These are phyloP conservation scores for Corchorus olitorius DNA, from an alignment of 345 rosid species.

Conservation along the genomic window DNA sequence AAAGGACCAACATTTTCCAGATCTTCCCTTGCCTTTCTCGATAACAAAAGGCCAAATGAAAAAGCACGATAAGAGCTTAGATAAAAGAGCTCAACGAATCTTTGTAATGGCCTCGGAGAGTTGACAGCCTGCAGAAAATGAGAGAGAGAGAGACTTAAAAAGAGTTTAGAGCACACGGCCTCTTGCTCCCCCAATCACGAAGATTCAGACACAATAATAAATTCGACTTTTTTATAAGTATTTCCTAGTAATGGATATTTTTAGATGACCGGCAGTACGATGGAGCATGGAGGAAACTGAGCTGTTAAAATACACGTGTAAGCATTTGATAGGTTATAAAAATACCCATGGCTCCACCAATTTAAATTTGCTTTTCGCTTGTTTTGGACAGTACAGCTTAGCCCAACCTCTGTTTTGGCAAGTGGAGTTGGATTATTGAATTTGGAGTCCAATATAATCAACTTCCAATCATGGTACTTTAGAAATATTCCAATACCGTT, in stretches of 20 bases:
- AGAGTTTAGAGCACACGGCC: neutral
- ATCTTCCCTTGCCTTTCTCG: slow-evolving; percentile 6
- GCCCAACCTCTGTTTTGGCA: neutral
- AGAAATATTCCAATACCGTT: neutral
- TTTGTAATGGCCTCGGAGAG: slow-evolving; percentile 2
- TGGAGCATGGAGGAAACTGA: neutral
- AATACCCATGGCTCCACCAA: neutral
- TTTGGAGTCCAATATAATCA: neutral
- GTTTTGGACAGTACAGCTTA: neutral
- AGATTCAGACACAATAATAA: neutral
- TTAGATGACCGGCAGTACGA: neutral
- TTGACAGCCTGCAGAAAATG: neutral
- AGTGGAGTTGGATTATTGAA: neutral
- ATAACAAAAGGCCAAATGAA: neutral
- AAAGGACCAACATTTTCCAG: neutral
- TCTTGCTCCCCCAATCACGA: neutral
- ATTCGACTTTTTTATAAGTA: neutral
- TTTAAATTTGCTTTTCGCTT: neutral
- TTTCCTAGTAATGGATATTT: neutral
- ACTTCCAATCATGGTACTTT: neutral
- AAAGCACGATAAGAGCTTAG: neutral
- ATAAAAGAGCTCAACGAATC: neutral
- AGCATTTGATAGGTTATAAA: neutral
- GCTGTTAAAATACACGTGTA: neutral
- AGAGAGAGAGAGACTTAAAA: neutral